These are phyloP conservation scores for Colletotrichum lini DNA, from an alignment of 2,329 filamentous ascomycete species.

Conservation along the genomic window DNA sequence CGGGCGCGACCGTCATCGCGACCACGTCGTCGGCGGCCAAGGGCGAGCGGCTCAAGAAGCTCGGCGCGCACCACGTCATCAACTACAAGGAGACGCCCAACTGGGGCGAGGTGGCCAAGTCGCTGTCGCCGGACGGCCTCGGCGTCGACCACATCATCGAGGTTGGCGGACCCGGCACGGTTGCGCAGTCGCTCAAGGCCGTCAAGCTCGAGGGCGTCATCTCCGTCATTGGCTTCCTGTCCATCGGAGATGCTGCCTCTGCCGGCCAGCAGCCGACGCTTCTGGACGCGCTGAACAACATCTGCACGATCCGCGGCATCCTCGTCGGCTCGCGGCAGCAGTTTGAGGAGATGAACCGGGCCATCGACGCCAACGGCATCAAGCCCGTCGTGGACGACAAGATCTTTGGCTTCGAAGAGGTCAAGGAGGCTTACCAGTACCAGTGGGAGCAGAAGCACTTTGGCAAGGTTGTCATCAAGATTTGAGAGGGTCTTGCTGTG, in stretches of 20 bases:
- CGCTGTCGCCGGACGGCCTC: constrained; percentile 56
- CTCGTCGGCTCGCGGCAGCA: constrained; percentile 40
- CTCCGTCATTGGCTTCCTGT: constrained; percentile 52
- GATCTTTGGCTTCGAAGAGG: constrained; percentile 39
- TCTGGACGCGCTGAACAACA: constrained; percentile 38
- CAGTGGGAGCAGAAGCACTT: constrained; percentile 38
- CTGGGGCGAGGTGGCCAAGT: constrained; percentile 62
- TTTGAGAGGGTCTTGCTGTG: neutral
- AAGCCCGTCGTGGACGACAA: constrained; percentile 33
- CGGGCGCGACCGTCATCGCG: constrained; percentile 63
- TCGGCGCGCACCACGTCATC: constrained; percentile 65
- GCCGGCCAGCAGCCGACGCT: constrained; percentile 29
- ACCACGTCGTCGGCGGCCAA: constrained; percentile 64
- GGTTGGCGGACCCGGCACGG: constrained; percentile 61
- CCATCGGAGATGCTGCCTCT: constrained; percentile 10
- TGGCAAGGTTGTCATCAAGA: constrained; percentile 39
- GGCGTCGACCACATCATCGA: constrained; percentile 65
- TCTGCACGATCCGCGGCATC: constrained; percentile 37
- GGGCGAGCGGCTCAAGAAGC: constrained; percentile 57
- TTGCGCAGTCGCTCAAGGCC: constrained; percentile 61
- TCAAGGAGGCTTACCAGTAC: constrained; percentile 40
- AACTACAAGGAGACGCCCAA: constrained; percentile 63
- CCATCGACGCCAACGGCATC: constrained; percentile 39
- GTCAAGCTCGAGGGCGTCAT: constrained; percentile 64
- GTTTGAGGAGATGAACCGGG: constrained; percentile 40